phyloP scores from a whole-genome alignment of 345 rosid species.

The Bruguiera gymnorhiza region DNA sequence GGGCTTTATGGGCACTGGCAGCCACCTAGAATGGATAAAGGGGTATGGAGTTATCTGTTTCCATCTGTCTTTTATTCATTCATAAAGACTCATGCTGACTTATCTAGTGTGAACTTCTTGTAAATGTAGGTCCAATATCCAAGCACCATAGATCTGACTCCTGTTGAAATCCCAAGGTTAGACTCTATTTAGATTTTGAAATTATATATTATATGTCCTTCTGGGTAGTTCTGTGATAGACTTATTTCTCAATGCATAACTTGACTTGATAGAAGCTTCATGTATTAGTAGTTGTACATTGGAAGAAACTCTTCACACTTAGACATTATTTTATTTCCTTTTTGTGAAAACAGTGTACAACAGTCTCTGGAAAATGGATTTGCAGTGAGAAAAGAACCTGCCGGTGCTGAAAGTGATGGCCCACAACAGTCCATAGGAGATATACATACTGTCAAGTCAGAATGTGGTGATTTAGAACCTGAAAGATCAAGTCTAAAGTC shows the following conservation, averaged over 20 bases:
- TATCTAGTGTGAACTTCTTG: not conserved
- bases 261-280: not conserved
- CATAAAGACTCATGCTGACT: slow-evolving; percentile 19
- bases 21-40: slow-evolving; percentile 54
- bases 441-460: slow-evolving; percentile 10
- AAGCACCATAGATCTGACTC: slow-evolving; percentile 68
- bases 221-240: not conserved
- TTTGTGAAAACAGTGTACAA: slow-evolving; percentile 42
- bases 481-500: slow-evolving; percentile 42
- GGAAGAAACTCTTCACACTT: not conserved
- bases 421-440: slow-evolving; percentile 8
- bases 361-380: slow-evolving; percentile 39
- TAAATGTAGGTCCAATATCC: slow-evolving; percentile 72
- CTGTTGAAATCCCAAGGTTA: slow-evolving; percentile 80
- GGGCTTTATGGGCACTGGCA: slow-evolving; percentile 85
- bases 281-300: not conserved
- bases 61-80: slow-evolving; percentile 11
- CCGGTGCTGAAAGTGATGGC: not conserved
- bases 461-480: slow-evolving; percentile 30
- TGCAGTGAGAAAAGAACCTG: slow-evolving; percentile 32
- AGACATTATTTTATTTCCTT: not conserved
- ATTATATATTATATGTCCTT: not conserved
- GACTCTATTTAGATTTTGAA: slow-evolving; percentile 21
- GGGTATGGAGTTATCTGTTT: slow-evolving; percentile 41
- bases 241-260: not conserved